Percentiles rank a stretch among this genome's conserved stretches.
Conservation (phyloP, 116 monocot species). For the Phalaenopsis hybrid region DNA sequence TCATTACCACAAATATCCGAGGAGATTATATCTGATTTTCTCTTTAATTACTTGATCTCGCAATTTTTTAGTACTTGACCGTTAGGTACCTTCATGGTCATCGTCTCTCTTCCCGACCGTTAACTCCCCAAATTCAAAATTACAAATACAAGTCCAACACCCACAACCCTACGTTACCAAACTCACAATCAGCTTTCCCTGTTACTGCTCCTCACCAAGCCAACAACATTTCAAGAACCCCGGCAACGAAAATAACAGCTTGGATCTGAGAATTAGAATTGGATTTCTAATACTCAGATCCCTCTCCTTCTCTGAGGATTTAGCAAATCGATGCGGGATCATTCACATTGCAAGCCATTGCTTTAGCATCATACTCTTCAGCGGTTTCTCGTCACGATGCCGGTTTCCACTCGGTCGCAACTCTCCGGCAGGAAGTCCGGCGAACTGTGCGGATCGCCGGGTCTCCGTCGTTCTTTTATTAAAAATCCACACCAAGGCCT, state of each 20-base stretch:
- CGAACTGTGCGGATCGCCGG: neutral
- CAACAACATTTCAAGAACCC: slow-evolving; percentile 1
- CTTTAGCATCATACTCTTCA: neutral
- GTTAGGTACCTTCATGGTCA: neutral
- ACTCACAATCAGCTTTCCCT: slow-evolving; percentile 1
- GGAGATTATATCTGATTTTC: neutral
- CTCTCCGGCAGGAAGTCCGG: slow-evolving; percentile 23
- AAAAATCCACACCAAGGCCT: slow-evolving; percentile 73
- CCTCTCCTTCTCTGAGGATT: neutral
- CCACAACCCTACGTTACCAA: neutral
- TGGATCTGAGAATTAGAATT: neutral
- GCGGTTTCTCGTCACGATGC: slow-evolving; percentile 33
- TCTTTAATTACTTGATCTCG: neutral
- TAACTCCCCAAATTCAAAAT: slow-evolving; percentile 11
- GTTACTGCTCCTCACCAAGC: slow-evolving; percentile 1
- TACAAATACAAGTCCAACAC: neutral
- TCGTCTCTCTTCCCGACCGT: slow-evolving; percentile 20
- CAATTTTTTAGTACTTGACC: slow-evolving; percentile 1
- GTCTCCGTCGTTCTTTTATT: neutral
- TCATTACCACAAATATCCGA: no score
- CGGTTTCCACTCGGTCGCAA: slow-evolving; percentile 74
- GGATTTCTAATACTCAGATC: neutral
- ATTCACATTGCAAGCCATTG: neutral
- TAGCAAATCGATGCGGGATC: slow-evolving; percentile 14
- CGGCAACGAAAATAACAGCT: neutral